Conservation (phyloP, 192 early-diverging fungal genomes). For the Backusella morwellensis region DNA sequence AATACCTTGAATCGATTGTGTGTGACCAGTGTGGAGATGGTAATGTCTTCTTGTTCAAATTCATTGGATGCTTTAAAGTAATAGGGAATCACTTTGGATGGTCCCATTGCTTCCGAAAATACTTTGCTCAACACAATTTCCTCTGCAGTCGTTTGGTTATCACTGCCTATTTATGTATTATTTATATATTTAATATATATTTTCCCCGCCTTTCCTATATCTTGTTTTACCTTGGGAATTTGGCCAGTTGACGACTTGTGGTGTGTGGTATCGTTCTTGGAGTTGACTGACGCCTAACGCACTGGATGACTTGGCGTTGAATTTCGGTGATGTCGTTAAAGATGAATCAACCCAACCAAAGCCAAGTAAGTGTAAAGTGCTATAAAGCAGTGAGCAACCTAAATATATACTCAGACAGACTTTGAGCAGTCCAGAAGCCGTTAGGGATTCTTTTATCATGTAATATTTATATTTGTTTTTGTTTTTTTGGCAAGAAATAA, state of each 20-base stretch:
- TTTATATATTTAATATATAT: neutral
- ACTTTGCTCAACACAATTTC: constrained; percentile 58
- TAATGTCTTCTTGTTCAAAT: constrained; percentile 54
- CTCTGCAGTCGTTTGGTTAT: constrained; percentile 34
- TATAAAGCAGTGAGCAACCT: constrained; percentile 35
- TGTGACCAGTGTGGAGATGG: constrained; percentile 57
- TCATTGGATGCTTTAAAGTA: constrained; percentile 48
- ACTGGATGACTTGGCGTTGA: constrained; percentile 9
- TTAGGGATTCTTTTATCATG: constrained; percentile 1
- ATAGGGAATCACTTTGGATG: constrained; percentile 60
- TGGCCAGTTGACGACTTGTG: constrained; percentile 31
- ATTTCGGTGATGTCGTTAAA: neutral
- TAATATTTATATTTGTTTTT: neutral
- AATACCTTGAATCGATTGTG: constrained; percentile 55
- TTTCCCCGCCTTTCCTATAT: too few relatives aligned
- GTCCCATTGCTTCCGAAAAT: constrained; percentile 56
- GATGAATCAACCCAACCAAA: constrained; percentile 3
- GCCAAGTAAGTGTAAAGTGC: constrained; percentile 33
- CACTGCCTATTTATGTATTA: neutral
- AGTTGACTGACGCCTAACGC: constrained; percentile 11
- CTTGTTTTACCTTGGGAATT: constrained; percentile 29
- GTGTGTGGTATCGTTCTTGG: constrained; percentile 20
- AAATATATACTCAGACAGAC: constrained; percentile 33
- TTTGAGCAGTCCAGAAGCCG: constrained; percentile 22
- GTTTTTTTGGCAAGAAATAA: neutral